Evolutionary conservation across 768 basidiomycete genomes (phyloP).

Genomic region (Grammothele lineata): DNA sequence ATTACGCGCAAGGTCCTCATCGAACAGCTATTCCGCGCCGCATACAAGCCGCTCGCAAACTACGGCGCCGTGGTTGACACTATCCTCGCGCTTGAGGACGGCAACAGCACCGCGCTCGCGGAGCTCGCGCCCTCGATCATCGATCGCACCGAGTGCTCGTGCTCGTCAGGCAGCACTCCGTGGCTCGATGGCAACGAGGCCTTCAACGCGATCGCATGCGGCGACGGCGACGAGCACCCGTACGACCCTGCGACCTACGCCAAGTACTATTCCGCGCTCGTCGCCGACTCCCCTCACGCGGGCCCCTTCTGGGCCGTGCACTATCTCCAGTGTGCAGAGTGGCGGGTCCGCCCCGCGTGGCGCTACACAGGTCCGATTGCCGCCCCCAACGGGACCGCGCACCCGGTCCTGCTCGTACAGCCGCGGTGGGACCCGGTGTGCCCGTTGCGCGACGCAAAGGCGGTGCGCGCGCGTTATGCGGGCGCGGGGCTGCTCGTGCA

Average conservation of each 20-base stretch:
- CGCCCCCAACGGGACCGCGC: conserved; percentile 13
- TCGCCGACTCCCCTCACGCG: not conserved
- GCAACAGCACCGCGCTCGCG: conserved; percentile 11
- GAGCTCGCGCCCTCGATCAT: conserved; percentile 8
- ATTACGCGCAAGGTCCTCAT: conserved; percentile 11
- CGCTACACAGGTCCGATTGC: conserved; percentile 16
- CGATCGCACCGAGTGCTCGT: conserved; percentile 10
- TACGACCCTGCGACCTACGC: conserved; percentile 4
- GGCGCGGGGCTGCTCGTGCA: conserved; percentile 18
- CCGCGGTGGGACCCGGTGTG: conserved; percentile 20
- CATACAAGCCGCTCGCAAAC: conserved; percentile 6
- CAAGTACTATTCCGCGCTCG: conserved; percentile 2
- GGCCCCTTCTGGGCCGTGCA: conserved; percentile 13
- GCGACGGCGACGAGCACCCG: conserved; percentile 12
- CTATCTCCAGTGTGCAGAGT: conserved; percentile 15
- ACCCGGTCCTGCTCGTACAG: conserved; percentile 16
- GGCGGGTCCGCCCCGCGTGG: conserved; percentile 16
- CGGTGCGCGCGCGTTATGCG: conserved; percentile 13
- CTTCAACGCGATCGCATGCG: conserved; percentile 11
- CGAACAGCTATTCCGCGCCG: conserved; percentile 6
- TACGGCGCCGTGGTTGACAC: conserved; percentile 10
- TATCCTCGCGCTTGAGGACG: conserved; percentile 9
- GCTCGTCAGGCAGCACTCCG: not conserved
- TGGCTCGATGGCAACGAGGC: conserved; percentile 9
- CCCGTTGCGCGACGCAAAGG: conserved; percentile 14